phyloP scores from a whole-genome alignment of 257 asterid species.

The Solanum pinnatisectum region DNA sequence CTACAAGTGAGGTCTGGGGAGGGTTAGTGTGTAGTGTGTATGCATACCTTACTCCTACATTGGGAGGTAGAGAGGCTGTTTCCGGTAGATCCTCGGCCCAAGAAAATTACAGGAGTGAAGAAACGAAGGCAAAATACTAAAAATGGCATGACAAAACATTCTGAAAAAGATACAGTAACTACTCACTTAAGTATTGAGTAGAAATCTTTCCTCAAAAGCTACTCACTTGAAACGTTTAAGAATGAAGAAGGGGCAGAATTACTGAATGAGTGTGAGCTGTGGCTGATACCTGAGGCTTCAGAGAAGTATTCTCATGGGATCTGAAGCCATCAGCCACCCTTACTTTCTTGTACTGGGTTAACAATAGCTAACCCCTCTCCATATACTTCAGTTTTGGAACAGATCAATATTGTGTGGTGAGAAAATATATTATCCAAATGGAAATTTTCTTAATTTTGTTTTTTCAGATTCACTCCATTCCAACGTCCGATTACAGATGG shows the following conservation, averaged over 20 bases:
- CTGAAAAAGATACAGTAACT: background rate
- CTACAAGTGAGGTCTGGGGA: background rate
- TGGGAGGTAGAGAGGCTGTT: background rate
- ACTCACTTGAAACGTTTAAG: background rate
- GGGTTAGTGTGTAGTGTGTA: background rate
- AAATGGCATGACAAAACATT: background rate
- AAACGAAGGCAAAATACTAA: background rate
- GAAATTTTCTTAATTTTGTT: background rate
- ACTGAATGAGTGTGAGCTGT: background rate
- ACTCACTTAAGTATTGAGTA: background rate
- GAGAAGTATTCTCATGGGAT: background rate
- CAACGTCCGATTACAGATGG: background rate
- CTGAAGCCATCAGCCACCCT: background rate
- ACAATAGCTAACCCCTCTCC: background rate
- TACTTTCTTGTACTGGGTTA: background rate
- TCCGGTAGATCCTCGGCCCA: background rate
- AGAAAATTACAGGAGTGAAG: background rate
- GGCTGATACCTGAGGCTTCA: background rate
- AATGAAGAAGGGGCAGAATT: background rate
- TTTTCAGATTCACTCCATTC: background rate
- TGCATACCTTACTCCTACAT: background rate
- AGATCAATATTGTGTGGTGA: background rate
- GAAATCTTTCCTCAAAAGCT: background rate
- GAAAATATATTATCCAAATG: background rate
- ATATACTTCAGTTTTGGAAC: background rate